phyloP scores from a whole-genome alignment of 805 yeast genomes.

The Teunomyces atbi region DNA sequence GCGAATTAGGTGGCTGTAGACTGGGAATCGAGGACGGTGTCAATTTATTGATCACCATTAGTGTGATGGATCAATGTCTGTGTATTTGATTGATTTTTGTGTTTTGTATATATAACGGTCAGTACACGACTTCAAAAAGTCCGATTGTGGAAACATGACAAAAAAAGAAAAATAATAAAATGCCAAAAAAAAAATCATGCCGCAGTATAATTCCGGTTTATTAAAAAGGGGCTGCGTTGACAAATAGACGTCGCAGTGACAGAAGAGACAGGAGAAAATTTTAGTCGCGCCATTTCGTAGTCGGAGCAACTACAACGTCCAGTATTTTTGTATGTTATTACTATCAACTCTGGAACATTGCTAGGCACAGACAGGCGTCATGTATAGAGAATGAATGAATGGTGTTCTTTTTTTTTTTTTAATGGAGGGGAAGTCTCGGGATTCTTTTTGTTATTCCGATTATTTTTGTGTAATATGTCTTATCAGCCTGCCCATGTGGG shows the following conservation, averaged over 20 bases:
- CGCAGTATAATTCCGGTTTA: background rate
- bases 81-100: background rate
- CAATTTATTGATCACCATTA: slow-evolving; percentile 5
- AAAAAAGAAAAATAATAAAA: background rate
- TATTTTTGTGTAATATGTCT: background rate
- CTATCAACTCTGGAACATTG: no score
- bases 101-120: background rate
- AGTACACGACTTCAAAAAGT: background rate
- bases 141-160: background rate
- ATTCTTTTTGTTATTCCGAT: no score
- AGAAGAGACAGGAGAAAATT: no score
- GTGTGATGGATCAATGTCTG: background rate
- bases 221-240: no score
- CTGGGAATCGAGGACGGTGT: slow-evolving; percentile 9
- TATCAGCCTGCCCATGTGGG: background rate
- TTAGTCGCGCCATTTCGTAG: no score
- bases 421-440: no score
- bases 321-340: no score
- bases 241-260: no score
- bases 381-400: no score
- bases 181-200: background rate
- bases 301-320: no score
- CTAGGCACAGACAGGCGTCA: no score
- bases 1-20: slow-evolving; percentile 11
- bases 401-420: no score